phyloP scores from a whole-genome alignment of 2,329 filamentous ascomycete genomes.

The Paracoccidioides brasiliensis region DNA sequence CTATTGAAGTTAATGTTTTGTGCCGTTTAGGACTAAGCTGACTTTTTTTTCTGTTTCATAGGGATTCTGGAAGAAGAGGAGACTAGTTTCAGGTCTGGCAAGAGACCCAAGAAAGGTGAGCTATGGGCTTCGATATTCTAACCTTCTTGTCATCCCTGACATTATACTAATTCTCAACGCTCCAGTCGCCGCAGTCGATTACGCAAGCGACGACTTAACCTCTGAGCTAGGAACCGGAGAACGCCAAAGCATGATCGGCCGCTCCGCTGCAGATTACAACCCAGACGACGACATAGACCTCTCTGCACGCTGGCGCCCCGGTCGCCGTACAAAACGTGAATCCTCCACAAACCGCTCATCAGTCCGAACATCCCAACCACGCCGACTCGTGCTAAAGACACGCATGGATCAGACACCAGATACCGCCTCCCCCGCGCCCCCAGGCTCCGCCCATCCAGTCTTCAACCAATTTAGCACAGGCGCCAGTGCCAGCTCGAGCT shows the following conservation, averaged over 20 bases:
- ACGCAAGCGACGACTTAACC: not conserved
- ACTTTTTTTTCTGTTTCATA: conserved; percentile 14
- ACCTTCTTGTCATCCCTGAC: not conserved
- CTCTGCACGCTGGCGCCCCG: not conserved
- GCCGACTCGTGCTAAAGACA: conserved; percentile 32
- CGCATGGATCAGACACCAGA: conserved; percentile 32
- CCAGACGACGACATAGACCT: not conserved
- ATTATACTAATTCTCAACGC: not conserved
- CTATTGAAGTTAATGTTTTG: not conserved
- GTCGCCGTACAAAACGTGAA: conserved; percentile 21
- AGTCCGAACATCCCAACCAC: conserved; percentile 18
- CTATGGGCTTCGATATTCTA: not conserved
- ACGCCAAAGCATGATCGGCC: conserved; percentile 8
- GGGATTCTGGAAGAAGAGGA: conserved; percentile 38
- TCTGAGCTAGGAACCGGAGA: conserved; percentile 8
- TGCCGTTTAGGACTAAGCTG: not conserved
- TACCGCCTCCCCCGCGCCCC: conserved; percentile 31
- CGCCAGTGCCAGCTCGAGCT: not conserved
- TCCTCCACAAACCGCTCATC: conserved; percentile 25
- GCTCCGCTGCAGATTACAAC: not conserved
- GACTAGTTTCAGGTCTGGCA: conserved; percentile 29
- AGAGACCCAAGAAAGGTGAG: conserved; percentile 33
- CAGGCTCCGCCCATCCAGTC: conserved; percentile 29
- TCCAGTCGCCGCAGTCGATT: not conserved
- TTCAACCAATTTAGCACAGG: conserved; percentile 27